Evolutionary conservation across 2,329 filamentous ascomycete species (phyloP).

Genomic region (Penicillium sp.): DNA sequence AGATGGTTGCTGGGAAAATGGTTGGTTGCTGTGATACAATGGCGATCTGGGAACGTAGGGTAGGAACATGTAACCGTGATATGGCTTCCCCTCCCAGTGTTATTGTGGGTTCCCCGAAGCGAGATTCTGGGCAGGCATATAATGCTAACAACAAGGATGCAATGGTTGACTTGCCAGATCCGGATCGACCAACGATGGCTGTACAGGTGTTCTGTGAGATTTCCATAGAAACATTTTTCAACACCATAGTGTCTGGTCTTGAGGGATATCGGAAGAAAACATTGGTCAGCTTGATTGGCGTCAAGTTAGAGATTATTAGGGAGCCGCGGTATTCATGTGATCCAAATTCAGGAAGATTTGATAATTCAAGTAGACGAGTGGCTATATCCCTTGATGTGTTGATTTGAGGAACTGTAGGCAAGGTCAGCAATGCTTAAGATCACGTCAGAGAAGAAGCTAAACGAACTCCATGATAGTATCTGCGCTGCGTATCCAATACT

Average conservation of each 20-base stretch:
- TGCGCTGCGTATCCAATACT: slow-evolving; percentile 69
- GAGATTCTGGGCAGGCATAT: slow-evolving; percentile 50
- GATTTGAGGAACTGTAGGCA: slow-evolving; percentile 68
- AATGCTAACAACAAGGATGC: slow-evolving; percentile 72
- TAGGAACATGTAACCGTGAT: slow-evolving; percentile 57
- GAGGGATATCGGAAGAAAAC: slow-evolving; percentile 73
- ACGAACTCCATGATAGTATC: slow-evolving; percentile 63
- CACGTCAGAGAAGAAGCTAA: not conserved
- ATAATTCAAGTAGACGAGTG: slow-evolving; percentile 68
- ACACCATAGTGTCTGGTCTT: slow-evolving; percentile 52
- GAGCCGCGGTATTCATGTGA: slow-evolving; percentile 61
- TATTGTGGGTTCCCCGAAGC: slow-evolving; percentile 46
- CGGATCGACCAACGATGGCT: slow-evolving; percentile 79
- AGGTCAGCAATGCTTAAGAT: slow-evolving; percentile 5
- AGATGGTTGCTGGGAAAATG: slow-evolving; percentile 52
- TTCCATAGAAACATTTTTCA: slow-evolving; percentile 65
- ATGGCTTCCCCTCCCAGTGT: slow-evolving; percentile 55
- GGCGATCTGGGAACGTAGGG: slow-evolving; percentile 61
- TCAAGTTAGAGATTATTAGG: slow-evolving; percentile 39
- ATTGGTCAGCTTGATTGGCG: slow-evolving; percentile 60
- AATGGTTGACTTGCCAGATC: slow-evolving; percentile 89
- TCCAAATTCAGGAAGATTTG: slow-evolving; percentile 55
- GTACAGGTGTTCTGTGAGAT: slow-evolving; percentile 66
- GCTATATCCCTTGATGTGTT: slow-evolving; percentile 72
- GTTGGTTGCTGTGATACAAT: slow-evolving; percentile 65